Percentiles rank a stretch among this genome's conserved stretches.
Conservation (phyloP, 2,329 filamentous ascomycete genomes). For the Decorospora gaudefroyi region DNA sequence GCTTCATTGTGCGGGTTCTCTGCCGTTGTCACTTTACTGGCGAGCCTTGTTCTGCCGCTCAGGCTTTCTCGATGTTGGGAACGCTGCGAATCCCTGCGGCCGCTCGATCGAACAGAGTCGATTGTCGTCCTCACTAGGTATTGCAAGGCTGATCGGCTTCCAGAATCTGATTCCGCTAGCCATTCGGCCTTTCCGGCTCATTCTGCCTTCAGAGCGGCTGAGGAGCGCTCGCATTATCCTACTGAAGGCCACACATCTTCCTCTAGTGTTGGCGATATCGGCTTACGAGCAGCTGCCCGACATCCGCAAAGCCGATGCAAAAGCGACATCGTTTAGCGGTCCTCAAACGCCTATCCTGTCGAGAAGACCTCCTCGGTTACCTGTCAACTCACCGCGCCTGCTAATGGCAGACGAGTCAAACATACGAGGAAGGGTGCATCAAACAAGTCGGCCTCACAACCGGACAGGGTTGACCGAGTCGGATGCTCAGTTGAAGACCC, state of each 20-base stretch:
- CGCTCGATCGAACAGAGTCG: constrained; percentile 7
- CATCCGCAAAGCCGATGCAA: constrained; percentile 26
- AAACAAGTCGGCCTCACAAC: constrained; percentile 29
- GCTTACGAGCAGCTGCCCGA: constrained; percentile 61
- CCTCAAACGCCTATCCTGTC: constrained; percentile 36
- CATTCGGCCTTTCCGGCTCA: constrained; percentile 72
- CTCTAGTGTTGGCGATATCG: constrained; percentile 71
- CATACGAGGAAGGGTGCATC: constrained; percentile 20
- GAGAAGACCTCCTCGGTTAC: constrained; percentile 37
- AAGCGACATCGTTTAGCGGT: constrained; percentile 37
- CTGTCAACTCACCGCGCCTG: constrained; percentile 42
- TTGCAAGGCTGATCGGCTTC: constrained; percentile 38
- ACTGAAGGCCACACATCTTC: constrained; percentile 64
- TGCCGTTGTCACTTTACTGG: constrained; percentile 15
- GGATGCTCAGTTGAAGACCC: constrained; percentile 42
- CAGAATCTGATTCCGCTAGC: constrained; percentile 74
- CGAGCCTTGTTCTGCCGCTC: constrained; percentile 32
- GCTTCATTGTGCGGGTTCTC: constrained; percentile 5
- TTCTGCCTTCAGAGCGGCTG: constrained; percentile 67
- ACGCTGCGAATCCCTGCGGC: constrained; percentile 10
- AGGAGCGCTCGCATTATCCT: constrained; percentile 64
- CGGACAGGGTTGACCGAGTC: constrained; percentile 30
- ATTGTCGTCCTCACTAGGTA: constrained; percentile 4
- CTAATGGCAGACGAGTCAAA: constrained; percentile 32
- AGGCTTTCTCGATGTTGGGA: constrained; percentile 26